A percentile compares a stretch with the other conserved stretches of the same genome.
Conservation (phyloP, 2,329 filamentous ascomycete genomes). For the Bipolaris cookei region DNA sequence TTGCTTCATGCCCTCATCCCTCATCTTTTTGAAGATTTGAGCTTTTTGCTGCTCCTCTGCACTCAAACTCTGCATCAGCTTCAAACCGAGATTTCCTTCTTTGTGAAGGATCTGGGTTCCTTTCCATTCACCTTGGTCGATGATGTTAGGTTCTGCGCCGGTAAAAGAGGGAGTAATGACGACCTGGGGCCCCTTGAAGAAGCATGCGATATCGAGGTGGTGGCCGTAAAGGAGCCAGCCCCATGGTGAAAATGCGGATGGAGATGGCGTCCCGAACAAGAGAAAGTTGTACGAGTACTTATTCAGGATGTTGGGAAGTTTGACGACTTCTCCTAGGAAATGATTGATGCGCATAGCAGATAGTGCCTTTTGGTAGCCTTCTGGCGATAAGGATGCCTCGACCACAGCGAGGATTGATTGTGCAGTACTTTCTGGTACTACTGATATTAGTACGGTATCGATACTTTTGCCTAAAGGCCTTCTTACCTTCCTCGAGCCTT, state of each 20-base stretch:
- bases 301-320: constrained; percentile 69
- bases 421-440: constrained; percentile 39
- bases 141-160: constrained; percentile 78
- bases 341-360: constrained; percentile 76
- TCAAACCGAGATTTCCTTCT: constrained; percentile 69
- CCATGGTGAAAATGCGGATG: constrained; percentile 63
- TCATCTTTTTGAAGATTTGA: constrained; percentile 65
- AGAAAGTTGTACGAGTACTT: constrained; percentile 78
- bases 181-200: constrained; percentile 69
- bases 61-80: constrained; percentile 70
- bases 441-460: constrained; percentile 9
- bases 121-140: constrained; percentile 67
- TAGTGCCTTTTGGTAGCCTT: constrained; percentile 74
- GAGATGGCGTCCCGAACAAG: constrained; percentile 69
- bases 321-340: constrained; percentile 73
- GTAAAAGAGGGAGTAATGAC: constrained; percentile 78
- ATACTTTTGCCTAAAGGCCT: neutral
- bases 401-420: constrained; percentile 63
- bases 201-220: constrained; percentile 75
- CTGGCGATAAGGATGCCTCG: constrained; percentile 65
- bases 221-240: constrained; percentile 79
- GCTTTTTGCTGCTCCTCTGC: constrained; percentile 57
- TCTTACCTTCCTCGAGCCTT: constrained; percentile 66
- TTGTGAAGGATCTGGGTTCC: constrained; percentile 70
- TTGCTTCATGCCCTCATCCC: constrained; percentile 69